A percentile compares a stretch with the other conserved stretches of the same genome.
phyloP scores from a whole-genome alignment of 768 basidiomycete genomes.

The Boletus pseudo-olivaceus region DNA sequence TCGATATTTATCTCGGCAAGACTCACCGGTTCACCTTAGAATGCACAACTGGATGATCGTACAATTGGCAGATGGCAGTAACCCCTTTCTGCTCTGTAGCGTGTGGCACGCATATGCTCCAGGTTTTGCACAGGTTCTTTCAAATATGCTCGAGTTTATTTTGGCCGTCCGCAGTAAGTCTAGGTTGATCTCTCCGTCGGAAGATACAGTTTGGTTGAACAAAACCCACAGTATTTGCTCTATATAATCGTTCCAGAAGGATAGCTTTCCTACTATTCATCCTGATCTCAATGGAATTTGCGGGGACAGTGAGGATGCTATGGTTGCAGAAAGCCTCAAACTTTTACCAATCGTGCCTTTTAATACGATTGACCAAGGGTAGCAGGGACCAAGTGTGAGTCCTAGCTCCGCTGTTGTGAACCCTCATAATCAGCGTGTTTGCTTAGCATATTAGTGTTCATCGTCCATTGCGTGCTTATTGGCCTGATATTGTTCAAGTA shows the following conservation, averaged over 20 bases:
- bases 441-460: conserved; percentile 10
- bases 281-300: conserved; percentile 6
- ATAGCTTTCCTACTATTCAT: conserved; percentile 4
- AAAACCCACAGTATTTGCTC: conserved; percentile 11
- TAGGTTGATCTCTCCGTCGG: background rate
- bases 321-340: background rate
- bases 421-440: background rate
- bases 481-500: background rate
- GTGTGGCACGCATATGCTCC: conserved; percentile 10
- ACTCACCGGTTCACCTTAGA: background rate
- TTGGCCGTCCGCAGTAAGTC: conserved; percentile 17
- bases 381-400: conserved; percentile 8
- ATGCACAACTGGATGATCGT: conserved; percentile 11
- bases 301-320: background rate
- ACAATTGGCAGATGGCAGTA: conserved; percentile 8
- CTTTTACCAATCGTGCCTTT: conserved; percentile 12
- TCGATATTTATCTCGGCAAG: background rate
- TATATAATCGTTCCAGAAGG: conserved; percentile 18
- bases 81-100: conserved; percentile 5
- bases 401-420: background rate
- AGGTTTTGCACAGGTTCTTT: conserved; percentile 4
- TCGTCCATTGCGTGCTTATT: conserved; percentile 14
- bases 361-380: background rate
- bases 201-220: background rate
- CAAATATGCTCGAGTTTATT: conserved; percentile 13